phyloP scores from a whole-genome alignment of 352 stramenopile genomes.

The Pythium brassicae region DNA sequence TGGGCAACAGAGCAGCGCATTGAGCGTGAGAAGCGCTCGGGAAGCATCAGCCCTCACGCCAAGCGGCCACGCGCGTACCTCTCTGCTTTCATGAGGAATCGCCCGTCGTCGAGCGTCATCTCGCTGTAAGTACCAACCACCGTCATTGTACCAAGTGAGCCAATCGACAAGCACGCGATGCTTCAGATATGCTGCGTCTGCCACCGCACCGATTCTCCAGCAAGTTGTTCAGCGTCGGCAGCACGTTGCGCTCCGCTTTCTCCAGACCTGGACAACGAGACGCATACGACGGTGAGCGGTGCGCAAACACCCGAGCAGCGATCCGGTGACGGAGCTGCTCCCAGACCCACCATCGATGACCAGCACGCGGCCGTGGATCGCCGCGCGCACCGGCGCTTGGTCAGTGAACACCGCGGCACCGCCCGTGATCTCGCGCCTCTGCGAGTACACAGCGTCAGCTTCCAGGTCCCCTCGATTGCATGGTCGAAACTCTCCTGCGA shows the following conservation, averaged over 20 bases:
- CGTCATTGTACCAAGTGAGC: background rate
- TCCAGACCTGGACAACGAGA: conserved; percentile 69
- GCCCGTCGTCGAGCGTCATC: conserved; percentile 93
- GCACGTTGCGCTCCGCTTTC: conserved; percentile 94
- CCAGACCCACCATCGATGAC: conserved; percentile 89
- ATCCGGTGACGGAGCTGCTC: background rate
- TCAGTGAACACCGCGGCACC: conserved; percentile 84
- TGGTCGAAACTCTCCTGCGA: background rate
- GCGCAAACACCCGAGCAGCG: background rate
- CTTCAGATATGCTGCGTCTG: background rate
- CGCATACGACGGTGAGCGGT: background rate
- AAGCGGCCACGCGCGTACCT: conserved; percentile 24
- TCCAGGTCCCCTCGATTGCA: background rate
- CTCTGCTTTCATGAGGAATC: conserved; percentile 89
- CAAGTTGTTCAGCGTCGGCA: conserved; percentile 97
- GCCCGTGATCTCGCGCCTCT: conserved; percentile 68
- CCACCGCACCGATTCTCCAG: conserved; percentile 87
- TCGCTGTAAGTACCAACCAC: conserved; percentile 36
- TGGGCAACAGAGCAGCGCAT: background rate
- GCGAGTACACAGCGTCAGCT: background rate
- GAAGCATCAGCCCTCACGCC: no score
- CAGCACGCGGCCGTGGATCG: conserved; percentile 90
- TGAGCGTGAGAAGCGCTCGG: no score
- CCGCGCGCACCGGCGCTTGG: conserved; percentile 92
- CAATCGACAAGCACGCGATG: background rate